Evolutionary conservation across 768 basidiomycete genomes (phyloP).

Genomic region (Lyophyllum atratum): DNA sequence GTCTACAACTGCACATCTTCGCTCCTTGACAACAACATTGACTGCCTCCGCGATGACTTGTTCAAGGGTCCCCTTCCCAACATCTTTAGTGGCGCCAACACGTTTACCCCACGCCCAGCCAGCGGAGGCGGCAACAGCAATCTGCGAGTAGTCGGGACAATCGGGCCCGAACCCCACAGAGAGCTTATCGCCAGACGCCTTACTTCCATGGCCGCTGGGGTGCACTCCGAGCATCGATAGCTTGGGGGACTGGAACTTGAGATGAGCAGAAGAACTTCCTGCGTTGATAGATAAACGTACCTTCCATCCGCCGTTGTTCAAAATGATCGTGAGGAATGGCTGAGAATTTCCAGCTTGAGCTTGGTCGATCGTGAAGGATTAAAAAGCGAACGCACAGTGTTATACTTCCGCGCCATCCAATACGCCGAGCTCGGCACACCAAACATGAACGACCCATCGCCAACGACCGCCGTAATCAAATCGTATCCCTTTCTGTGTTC

Average conservation of each 20-base stretch:
- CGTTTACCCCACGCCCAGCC: slow-evolving; percentile 65
- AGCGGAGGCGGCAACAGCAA: slow-evolving; percentile 67
- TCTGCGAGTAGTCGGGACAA: slow-evolving; percentile 58
- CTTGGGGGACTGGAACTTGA: slow-evolving; percentile 50
- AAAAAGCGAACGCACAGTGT: slow-evolving; percentile 46
- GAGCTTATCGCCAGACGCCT: slow-evolving; percentile 46
- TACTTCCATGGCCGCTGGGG: slow-evolving; percentile 56
- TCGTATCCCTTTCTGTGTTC: slow-evolving; percentile 38
- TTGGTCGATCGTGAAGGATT: neutral
- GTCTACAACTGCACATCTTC: slow-evolving; percentile 66
- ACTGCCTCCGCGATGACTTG: slow-evolving; percentile 50
- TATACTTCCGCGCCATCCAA: slow-evolving; percentile 74
- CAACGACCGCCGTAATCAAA: slow-evolving; percentile 60
- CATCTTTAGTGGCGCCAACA: slow-evolving; percentile 28
- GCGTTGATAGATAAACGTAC: slow-evolving; percentile 28
- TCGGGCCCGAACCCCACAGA: slow-evolving; percentile 67
- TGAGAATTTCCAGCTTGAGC: slow-evolving; percentile 19
- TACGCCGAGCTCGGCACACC: slow-evolving; percentile 64
- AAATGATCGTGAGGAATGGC: slow-evolving; percentile 71
- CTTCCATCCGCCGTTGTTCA: slow-evolving; percentile 76
- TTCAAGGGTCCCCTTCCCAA: slow-evolving; percentile 31
- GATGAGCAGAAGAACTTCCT: neutral
- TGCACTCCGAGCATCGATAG: slow-evolving; percentile 67
- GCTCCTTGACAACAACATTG: slow-evolving; percentile 54
- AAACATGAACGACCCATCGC: slow-evolving; percentile 73